Evolutionary conservation across 1,139 yeast genomes (phyloP).

Genomic region (Yamadazyma oceani): DNA sequence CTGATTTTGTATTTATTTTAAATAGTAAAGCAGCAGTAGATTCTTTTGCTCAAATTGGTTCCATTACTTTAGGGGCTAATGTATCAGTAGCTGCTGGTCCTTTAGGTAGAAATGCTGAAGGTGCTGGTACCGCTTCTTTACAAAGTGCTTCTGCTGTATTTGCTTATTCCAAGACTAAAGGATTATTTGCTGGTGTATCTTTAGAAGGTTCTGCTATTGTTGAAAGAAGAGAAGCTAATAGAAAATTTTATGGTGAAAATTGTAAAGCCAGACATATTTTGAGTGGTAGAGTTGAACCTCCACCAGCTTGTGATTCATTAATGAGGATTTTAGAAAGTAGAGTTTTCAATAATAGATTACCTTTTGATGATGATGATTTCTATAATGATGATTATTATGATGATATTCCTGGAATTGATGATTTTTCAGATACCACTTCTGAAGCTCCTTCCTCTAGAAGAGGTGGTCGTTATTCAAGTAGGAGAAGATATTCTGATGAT

Average conservation of each 20-base stretch:
- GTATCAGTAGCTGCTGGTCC: conserved; percentile 99
- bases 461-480: conserved; percentile 25
- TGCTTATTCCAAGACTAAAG: conserved; percentile 93
- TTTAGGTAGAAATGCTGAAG: conserved; percentile 95
- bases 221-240: conserved; percentile 95
- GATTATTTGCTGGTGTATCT: conserved; percentile 95
- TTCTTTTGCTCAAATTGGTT: conserved; percentile 91
- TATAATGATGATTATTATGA: conserved; percentile 62
- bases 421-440: conserved; percentile 50
- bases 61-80: conserved; percentile 93
- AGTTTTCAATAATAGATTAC: conserved; percentile 66
- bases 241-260: conserved; percentile 86
- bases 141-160: conserved; percentile 89
- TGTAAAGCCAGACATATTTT: conserved; percentile 85
- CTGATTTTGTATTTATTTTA: conserved; percentile 92
- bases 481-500: conserved; percentile 43
- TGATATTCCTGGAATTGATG: conserved; percentile 64
- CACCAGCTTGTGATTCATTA: conserved; percentile 89
- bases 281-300: conserved; percentile 84
- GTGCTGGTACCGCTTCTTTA: conserved; percentile 92
- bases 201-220: conserved; percentile 93
- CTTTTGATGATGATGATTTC: conserved; percentile 50
- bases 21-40: conserved; percentile 87
- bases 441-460: conserved; percentile 30
- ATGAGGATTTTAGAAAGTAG: conserved; percentile 84